These are phyloP conservation scores for Podaxis pistillaris DNA, from an alignment of 768 basidiomycete species.

Conservation along the genomic window DNA sequence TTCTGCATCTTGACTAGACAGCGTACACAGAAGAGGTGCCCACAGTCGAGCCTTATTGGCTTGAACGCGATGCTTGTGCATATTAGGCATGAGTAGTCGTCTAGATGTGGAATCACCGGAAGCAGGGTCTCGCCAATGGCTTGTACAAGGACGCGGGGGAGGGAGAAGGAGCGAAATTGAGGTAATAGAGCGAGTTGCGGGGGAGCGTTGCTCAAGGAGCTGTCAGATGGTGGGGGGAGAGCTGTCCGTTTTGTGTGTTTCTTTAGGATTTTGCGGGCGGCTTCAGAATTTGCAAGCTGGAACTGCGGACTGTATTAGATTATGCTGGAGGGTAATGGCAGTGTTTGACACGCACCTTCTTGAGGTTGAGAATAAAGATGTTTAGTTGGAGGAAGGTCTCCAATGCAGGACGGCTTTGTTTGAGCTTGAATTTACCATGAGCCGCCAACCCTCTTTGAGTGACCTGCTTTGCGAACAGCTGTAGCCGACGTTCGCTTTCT, in stretches of 20 bases:
- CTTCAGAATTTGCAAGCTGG: slow-evolving; percentile 82
- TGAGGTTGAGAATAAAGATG: slow-evolving; percentile 73
- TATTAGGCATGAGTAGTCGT: slow-evolving; percentile 86
- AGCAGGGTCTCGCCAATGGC: slow-evolving; percentile 80
- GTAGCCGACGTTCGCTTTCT: slow-evolving; percentile 66
- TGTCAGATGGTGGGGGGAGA: slow-evolving; percentile 51
- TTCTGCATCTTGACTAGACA: slow-evolving; percentile 93
- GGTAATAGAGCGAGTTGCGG: slow-evolving; percentile 18
- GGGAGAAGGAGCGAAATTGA: slow-evolving; percentile 21
- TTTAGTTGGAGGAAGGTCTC: slow-evolving; percentile 77
- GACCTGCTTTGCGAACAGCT: slow-evolving; percentile 60
- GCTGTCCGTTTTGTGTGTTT: slow-evolving; percentile 92
- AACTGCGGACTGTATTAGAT: slow-evolving; percentile 43
- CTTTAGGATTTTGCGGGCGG: slow-evolving; percentile 90
- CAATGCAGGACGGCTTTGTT: slow-evolving; percentile 57
- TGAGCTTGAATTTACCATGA: slow-evolving; percentile 50
- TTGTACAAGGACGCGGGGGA: slow-evolving; percentile 60
- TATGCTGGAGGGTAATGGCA: not conserved
- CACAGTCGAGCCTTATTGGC: slow-evolving; percentile 79
- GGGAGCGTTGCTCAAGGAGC: slow-evolving; percentile 4
- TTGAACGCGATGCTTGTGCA: slow-evolving; percentile 92
- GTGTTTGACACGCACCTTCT: slow-evolving; percentile 52
- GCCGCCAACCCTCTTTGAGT: slow-evolving; percentile 55
- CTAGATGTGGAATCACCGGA: slow-evolving; percentile 74
- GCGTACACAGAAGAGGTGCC: slow-evolving; percentile 77